A percentile compares a stretch with the other conserved stretches of the same genome.
phyloP scores from a whole-genome alignment of 2,329 filamentous ascomycete species.

The Tothia fuscella region DNA sequence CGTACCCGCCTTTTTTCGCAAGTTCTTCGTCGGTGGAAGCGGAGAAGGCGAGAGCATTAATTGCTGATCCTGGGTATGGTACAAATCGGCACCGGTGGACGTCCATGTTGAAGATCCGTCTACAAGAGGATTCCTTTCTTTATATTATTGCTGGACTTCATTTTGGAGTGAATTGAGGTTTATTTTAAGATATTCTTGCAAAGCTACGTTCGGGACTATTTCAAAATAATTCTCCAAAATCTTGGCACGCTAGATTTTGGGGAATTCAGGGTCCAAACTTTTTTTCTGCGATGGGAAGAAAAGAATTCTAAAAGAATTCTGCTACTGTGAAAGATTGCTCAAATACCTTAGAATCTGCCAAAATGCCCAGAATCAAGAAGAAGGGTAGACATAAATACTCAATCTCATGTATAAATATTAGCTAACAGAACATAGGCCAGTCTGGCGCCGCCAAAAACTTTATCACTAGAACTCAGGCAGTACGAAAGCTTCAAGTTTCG shows the following conservation, averaged over 20 bases:
- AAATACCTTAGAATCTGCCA: not conserved
- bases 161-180: too few relatives aligned
- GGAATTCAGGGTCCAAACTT: too few relatives aligned
- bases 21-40: conserved; percentile 38
- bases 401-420: not conserved
- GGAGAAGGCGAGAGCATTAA: conserved; percentile 91
- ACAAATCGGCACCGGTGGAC: conserved; percentile 96
- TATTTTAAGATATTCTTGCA: too few relatives aligned
- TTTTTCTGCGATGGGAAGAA: too few relatives aligned
- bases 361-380: conserved; percentile 31
- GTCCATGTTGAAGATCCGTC: conserved; percentile 65
- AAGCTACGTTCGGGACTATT: too few relatives aligned
- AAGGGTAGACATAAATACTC: conserved; percentile 46
- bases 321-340: too few relatives aligned
- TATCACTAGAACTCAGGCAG: conserved; percentile 91
- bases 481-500: conserved; percentile 95
- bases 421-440: conserved; percentile 43
- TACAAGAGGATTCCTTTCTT: too few relatives aligned
- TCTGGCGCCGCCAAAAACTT: conserved; percentile 95
- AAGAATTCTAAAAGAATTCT: too few relatives aligned
- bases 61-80: conserved; percentile 77
- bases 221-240: too few relatives aligned
- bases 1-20: conserved; percentile 28
- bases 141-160: too few relatives aligned
- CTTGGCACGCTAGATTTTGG: too few relatives aligned